These are phyloP conservation scores for Hanseniaspora nectarophila DNA, from an alignment of 805 yeast genomes.

Conservation along the genomic window DNA sequence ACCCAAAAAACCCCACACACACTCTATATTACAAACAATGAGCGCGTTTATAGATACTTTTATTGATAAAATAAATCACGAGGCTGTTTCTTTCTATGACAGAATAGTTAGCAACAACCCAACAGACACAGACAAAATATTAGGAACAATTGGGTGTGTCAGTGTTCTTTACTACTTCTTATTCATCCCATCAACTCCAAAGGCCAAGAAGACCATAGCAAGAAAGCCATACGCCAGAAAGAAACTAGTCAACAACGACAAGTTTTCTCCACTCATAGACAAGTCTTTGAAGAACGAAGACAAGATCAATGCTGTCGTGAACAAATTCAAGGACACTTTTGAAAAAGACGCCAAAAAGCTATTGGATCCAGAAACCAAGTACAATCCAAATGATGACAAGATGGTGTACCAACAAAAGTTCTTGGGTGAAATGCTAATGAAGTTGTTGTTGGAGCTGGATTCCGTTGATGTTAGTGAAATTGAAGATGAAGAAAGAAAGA, in stretches of 20 bases:
- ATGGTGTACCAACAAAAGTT: conserved; percentile 40
- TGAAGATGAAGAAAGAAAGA: conserved; percentile 35
- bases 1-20: not conserved
- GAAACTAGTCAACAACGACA: conserved; percentile 13
- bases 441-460: conserved; percentile 55
- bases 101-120: conserved; percentile 5
- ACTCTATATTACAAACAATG: not conserved
- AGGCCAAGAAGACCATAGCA: conserved; percentile 1
- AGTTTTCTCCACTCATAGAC: not conserved
- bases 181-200: not conserved
- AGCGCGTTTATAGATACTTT: not conserved
- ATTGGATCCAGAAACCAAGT: conserved; percentile 18
- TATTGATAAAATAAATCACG: not conserved
- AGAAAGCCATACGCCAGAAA: conserved; percentile 15
- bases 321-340: conserved; percentile 24
- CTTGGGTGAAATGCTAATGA: conserved; percentile 56
- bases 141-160: conserved; percentile 6
- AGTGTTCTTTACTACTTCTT: conserved; percentile 2
- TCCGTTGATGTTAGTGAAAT: conserved; percentile 37
- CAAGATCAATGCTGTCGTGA: conserved; percentile 22
- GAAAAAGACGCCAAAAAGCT: conserved; percentile 18
- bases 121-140: conserved; percentile 8
- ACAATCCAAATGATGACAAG: conserved; percentile 22
- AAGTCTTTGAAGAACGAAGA: conserved; percentile 21
- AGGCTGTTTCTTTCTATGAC: conserved; percentile 2